These are phyloP conservation scores for Dictyostelium capitatum DNA, from an alignment of 78 protist genomes.

Conservation along the genomic window DNA sequence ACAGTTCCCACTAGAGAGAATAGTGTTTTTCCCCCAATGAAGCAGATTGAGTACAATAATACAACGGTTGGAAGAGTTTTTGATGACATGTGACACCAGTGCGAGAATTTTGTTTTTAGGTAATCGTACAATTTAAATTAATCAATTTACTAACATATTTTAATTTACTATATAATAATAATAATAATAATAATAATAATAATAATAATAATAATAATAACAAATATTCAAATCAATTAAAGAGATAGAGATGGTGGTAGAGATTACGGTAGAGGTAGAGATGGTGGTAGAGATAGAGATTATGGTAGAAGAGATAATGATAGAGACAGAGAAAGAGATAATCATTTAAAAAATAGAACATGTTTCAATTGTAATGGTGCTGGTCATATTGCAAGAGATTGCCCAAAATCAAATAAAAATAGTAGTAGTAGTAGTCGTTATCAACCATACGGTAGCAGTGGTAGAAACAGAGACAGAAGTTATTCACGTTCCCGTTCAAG, in stretches of 20 bases:
- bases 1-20: no score
- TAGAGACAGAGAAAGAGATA: constrained; percentile 35
- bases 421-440: neutral
- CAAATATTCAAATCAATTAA: neutral
- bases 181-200: no score
- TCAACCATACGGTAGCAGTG: neutral
- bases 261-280: neutral
- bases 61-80: no score
- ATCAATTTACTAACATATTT: no score
- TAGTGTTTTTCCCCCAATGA: no score
- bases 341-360: constrained; percentile 27
- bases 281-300: constrained; percentile 18
- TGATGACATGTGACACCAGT: no score
- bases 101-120: no score
- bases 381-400: constrained; percentile 19
- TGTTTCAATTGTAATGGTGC: constrained; percentile 36
- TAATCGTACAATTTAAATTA: no score
- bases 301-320: constrained; percentile 14
- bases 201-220: no score
- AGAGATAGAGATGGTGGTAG: neutral
- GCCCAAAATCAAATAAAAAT: neutral
- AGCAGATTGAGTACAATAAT: no score
- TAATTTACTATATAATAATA: no score
- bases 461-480: constrained; percentile 28
- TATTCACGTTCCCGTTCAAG: neutral